These are phyloP conservation scores for Aspergillus sclerotiicarbonarius DNA, from an alignment of 495 filamentous ascomycete genomes.

Conservation along the genomic window DNA sequence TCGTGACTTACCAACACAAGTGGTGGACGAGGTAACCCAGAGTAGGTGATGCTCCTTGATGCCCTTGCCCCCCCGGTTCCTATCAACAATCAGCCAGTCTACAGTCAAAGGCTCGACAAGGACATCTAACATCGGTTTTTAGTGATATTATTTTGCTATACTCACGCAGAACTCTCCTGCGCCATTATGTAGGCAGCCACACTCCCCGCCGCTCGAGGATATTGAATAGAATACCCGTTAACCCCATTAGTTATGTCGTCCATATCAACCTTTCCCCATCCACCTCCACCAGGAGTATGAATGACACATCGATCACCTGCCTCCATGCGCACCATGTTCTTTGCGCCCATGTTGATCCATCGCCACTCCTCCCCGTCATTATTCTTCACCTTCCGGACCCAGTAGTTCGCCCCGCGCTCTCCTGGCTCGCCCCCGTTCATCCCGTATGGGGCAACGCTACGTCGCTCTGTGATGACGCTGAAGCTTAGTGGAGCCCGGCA, in stretches of 20 bases:
- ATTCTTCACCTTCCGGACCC: background rate
- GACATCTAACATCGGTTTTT: too few species aligned
- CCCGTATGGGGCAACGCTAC: conserved; percentile 82
- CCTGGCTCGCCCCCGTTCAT: conserved; percentile 11
- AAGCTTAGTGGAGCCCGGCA: conserved; percentile 64
- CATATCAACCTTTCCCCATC: background rate
- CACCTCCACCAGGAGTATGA: background rate
- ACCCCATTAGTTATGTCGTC: background rate
- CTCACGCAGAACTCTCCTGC: background rate
- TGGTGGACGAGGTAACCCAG: too few species aligned
- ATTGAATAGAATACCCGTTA: background rate
- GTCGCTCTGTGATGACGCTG: conserved; percentile 78
- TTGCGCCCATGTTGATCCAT: background rate
- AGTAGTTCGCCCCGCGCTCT: conserved; percentile 5
- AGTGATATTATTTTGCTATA: background rate
- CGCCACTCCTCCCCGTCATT: background rate
- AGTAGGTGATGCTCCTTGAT: too few species aligned
- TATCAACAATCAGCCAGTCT: too few species aligned
- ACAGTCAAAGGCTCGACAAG: too few species aligned
- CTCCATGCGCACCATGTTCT: background rate
- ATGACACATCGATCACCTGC: background rate
- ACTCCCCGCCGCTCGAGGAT: background rate
- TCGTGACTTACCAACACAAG: too few species aligned
- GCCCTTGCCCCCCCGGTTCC: too few species aligned
- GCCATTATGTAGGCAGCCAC: background rate